These are phyloP conservation scores for Talaromyces verruculosus DNA, from an alignment of 2,329 filamentous ascomycete species.

Conservation along the genomic window DNA sequence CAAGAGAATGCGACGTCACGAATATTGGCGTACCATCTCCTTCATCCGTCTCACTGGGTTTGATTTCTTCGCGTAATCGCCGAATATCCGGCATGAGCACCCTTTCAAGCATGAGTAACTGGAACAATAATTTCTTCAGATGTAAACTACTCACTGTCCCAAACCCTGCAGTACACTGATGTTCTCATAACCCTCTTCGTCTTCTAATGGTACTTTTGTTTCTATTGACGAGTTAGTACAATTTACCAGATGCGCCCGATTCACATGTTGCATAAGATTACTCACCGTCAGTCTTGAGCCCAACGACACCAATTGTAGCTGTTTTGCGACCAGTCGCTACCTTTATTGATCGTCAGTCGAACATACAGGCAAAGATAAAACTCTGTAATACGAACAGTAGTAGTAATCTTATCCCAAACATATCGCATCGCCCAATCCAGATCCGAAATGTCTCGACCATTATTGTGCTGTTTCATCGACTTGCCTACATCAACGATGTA, in stretches of 20 bases:
- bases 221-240: constrained; percentile 37
- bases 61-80: constrained; percentile 62
- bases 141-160: constrained; percentile 57
- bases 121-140: constrained; percentile 35
- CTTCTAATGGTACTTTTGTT: constrained; percentile 66
- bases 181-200: constrained; percentile 72
- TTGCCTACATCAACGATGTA: constrained; percentile 86
- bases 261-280: neutral
- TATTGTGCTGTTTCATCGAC: constrained; percentile 74
- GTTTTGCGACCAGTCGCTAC: constrained; percentile 71
- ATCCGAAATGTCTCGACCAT: constrained; percentile 73
- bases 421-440: constrained; percentile 89
- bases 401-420: constrained; percentile 89
- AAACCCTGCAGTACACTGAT: constrained; percentile 69
- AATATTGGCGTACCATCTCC: constrained; percentile 64
- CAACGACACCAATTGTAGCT: constrained; percentile 74
- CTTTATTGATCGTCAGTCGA: constrained; percentile 32
- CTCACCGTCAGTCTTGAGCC: constrained; percentile 70
- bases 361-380: neutral
- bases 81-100: constrained; percentile 69
- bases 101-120: constrained; percentile 33
- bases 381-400: constrained; percentile 56
- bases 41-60: constrained; percentile 63
- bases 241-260: too few species aligned
- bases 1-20: neutral